Base-by-base conservation (phyloP, 805 yeast species). In the Candida insectalens region DNA sequence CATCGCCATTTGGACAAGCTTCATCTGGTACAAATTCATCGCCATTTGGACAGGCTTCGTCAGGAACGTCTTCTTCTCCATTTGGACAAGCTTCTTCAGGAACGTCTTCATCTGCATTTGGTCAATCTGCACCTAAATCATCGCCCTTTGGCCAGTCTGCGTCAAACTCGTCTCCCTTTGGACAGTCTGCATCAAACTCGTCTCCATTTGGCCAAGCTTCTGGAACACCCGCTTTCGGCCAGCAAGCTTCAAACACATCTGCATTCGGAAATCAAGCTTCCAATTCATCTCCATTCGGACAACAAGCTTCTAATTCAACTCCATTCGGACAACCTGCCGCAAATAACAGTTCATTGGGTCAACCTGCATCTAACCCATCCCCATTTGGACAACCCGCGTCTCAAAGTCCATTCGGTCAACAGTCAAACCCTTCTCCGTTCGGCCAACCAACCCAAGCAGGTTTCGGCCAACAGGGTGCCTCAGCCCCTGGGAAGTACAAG, bases 131-230 rank as follows among this genome's bases (percentile, higher is more conserved):
- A 12, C 10, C 23, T 12, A 21, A 21, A 12, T 21, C 23, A 8
- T 8, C 7, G 10, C 23, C 23, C 7, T 21, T 21, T 12, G 23
- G 23, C 12, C 23, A 21, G 23, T 21, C 14, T 14, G 12, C 12
- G 23, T 5, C 38, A 7, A 21, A 40, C 13, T 19, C 50, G 4
- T 8, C 10, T 21, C 23, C 23, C 10, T 21, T 21, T 21, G 23
- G 23, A 21, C 23, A 21, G 23, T 7, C 14, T 14, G 12, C 19
- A 27, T 5, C 38, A 6, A 19, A 40, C 13, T 19, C 50, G 4
- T 38, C 39, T 21, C 41, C 59, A 26, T 51, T 56, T 38, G 53
- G 55, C 5, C 32, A 40, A 6, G 14, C 43, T 14, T 23, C 38
- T 3, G 13, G 34, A 4, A 20, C 35, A 4, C 36, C 30, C 29